Evolutionary conservation across 441 rosid genomes (phyloP), one percentile per base, ranked within the genome.

Genomic region (Breynia disticha): DNA sequence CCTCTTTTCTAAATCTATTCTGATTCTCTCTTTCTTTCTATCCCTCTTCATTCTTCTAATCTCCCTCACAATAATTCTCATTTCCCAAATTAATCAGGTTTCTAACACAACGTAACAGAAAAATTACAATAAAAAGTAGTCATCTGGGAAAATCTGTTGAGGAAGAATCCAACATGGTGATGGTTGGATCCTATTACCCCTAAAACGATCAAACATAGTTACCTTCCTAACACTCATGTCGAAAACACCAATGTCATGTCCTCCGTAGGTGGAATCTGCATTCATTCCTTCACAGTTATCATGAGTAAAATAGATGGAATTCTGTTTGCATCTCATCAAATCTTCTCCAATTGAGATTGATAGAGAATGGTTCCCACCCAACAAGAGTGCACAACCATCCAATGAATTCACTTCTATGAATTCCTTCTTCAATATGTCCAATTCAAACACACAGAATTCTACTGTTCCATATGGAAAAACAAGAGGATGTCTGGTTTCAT

Each of bases 311-410:
- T 51, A 28, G 41, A 51, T 51, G n/a, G 18, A 21, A 16, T 51
- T 32, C 37, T 18, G 41, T 17, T 10, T 41, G 35, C 35, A 28
- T 28, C 35, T 28, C 35, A n/a, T 12, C 14, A 7, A 18, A 7
- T 38, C 54, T n/a, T 13, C 0, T 3, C 8, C 12, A 9, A 41
- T 38, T 10, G 54, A 38, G n/a, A 51, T 8, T 9, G 41, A 51
- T 13, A 28, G 18, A 22, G 54, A 51, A 41, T 51, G 37, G 16
- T 22, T 22, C 19, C 37, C 19, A 22, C 54, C 54, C 41, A 51
- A 28, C 16, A 51, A 51, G 18, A 51, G 0, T 16, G 54, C 54
- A 16, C 35, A 21, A 16, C 11, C 55, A 9, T 39, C 55, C 39
- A 51, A n/a, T 13, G 6, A 16, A 41, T 15, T 16, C 39, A 32